phyloP scores from a whole-genome alignment of 805 yeast genomes.

The Wickerhamomyces bisporus region DNA sequence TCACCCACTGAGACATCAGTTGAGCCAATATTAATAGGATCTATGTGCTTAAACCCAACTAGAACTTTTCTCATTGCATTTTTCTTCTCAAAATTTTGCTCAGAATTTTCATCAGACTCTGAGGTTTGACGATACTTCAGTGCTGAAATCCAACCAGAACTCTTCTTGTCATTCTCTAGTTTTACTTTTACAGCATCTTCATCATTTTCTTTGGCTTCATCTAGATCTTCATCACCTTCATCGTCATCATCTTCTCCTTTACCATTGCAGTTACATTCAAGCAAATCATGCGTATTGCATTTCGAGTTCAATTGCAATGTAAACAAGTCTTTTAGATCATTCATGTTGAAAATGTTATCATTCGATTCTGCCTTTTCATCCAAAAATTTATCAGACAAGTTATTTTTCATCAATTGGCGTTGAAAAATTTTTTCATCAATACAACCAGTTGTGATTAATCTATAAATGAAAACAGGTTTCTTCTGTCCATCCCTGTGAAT shows the following conservation, averaged over 20 bases:
- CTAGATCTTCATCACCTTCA: conserved; percentile 8
- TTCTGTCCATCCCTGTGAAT: conserved; percentile 92
- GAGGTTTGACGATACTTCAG: conserved; percentile 17
- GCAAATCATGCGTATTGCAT: conserved; percentile 75
- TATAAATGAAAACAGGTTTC: conserved; percentile 70
- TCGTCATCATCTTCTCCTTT: conserved; percentile 41
- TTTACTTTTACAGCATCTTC: conserved; percentile 15
- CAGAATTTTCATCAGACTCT: conserved; percentile 13
- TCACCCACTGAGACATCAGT: conserved; percentile 25
- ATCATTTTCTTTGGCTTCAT: conserved; percentile 17
- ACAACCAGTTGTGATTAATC: conserved; percentile 82
- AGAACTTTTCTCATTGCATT: conserved; percentile 53
- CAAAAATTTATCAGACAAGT: conserved; percentile 68
- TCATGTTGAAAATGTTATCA: conserved; percentile 62
- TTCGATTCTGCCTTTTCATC: conserved; percentile 39
- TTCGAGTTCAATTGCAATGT: conserved; percentile 43
- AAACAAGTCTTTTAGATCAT: conserved; percentile 73
- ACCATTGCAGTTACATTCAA: conserved; percentile 60
- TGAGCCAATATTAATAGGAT: conserved; percentile 33
- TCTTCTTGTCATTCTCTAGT: conserved; percentile 3
- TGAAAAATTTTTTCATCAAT: conserved; percentile 94
- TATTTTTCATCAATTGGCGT: conserved; percentile 80
- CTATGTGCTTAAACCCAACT: conserved; percentile 56
- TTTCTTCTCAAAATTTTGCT: conserved; percentile 30
- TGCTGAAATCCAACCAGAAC: conserved; percentile 21